These are phyloP conservation scores for Conticribra guillardii DNA, from an alignment of 108 stramenopile species.

Conservation along the genomic window DNA sequence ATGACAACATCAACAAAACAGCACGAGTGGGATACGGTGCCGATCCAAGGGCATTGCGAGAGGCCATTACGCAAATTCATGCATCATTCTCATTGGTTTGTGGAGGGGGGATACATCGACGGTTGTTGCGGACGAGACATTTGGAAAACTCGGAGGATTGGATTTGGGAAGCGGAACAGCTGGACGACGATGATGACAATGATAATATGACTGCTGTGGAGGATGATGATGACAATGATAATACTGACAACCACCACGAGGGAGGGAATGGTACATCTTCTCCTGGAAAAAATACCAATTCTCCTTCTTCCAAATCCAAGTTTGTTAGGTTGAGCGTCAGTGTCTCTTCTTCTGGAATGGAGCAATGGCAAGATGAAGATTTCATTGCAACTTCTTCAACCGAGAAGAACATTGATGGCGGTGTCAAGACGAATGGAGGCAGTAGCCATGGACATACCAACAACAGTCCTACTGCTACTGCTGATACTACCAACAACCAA, in stretches of 20 bases:
- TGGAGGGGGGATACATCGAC: conserved; percentile 67
- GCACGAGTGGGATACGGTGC: conserved; percentile 44
- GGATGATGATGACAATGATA: not conserved
- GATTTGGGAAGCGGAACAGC: conserved; percentile 14
- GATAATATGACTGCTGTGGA: not conserved
- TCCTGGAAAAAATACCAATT: too few species aligned
- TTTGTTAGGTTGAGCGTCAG: not conserved
- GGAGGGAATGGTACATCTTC: not conserved
- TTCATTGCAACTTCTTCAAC: too few species aligned
- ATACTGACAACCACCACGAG: not conserved
- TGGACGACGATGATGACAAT: conserved; percentile 2
- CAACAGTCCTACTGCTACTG: too few species aligned
- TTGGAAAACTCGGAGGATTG: conserved; percentile 38
- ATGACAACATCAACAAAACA: not conserved
- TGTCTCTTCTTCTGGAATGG: too few species aligned
- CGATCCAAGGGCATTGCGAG: conserved; percentile 59
- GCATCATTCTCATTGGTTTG: conserved; percentile 63
- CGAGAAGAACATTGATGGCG: too few species aligned
- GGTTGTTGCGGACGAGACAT: conserved; percentile 42
- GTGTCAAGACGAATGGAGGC: too few species aligned
- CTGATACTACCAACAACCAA: too few species aligned
- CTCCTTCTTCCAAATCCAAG: too few species aligned
- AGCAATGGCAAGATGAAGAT: not conserved
- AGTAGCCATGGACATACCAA: too few species aligned
- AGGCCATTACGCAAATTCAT: conserved; percentile 56